These are phyloP conservation scores for Aspergillus felis DNA, from an alignment of 2,329 filamentous ascomycete genomes.

Conservation along the genomic window DNA sequence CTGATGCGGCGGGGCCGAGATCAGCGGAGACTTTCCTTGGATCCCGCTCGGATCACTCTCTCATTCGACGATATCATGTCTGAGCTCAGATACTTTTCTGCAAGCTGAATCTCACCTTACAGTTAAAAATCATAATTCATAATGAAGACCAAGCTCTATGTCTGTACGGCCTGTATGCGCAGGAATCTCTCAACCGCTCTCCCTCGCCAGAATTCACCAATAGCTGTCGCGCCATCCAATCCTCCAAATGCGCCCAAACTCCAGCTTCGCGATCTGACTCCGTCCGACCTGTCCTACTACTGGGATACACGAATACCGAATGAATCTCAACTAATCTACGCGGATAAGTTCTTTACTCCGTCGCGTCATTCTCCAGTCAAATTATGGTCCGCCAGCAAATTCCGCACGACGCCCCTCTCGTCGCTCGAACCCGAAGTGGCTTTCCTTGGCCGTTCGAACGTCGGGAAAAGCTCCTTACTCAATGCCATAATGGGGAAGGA, in stretches of 20 bases:
- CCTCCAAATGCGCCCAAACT: constrained; percentile 22
- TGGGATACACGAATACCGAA: constrained; percentile 50
- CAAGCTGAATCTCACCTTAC: neutral
- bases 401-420: constrained; percentile 55
- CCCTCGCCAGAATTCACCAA: constrained; percentile 6
- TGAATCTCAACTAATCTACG: constrained; percentile 41
- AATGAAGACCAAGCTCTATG: constrained; percentile 6
- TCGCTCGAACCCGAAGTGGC: constrained; percentile 57
- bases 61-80: neutral
- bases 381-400: constrained; percentile 58
- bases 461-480: constrained; percentile 64
- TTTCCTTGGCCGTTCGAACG: constrained; percentile 67
- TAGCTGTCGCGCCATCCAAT: constrained; percentile 8
- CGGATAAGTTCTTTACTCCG: constrained; percentile 44
- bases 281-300: constrained; percentile 41
- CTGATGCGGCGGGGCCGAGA: constrained; percentile 4
- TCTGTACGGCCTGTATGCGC: constrained; percentile 6
- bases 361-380: constrained; percentile 50
- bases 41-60: constrained; percentile 11
- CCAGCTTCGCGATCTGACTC: constrained; percentile 27
- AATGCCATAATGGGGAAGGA: constrained; percentile 57
- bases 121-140: neutral
- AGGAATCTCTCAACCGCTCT: constrained; percentile 2
- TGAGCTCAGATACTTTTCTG: neutral
- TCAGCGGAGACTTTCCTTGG: constrained; percentile 8